Evolutionary conservation across 2,329 filamentous ascomycete genomes (phyloP).

Genomic region (Sporothrix phasma): DNA sequence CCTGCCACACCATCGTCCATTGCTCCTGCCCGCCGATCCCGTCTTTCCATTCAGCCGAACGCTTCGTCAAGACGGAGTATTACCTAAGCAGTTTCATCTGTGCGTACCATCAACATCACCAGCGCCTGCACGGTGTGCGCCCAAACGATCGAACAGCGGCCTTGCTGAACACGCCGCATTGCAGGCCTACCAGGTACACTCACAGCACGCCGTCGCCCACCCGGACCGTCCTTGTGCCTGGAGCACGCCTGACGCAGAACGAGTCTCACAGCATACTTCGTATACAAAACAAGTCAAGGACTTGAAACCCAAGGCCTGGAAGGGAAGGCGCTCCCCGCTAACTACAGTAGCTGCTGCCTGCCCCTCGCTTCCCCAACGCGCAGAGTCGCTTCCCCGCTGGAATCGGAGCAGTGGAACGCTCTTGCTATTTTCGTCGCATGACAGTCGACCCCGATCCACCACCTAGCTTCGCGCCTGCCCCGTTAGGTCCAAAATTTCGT

Average conservation of each 20-base stretch:
- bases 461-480: background rate
- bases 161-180: background rate
- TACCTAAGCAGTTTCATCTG: background rate
- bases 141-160: too few species aligned
- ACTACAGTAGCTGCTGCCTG: constrained; percentile 2
- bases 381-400: background rate
- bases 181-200: background rate
- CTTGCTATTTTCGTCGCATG: constrained; percentile 12
- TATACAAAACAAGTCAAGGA: background rate
- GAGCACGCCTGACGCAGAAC: background rate
- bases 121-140: too few species aligned
- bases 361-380: background rate
- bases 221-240: background rate
- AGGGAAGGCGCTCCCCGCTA: background rate
- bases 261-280: background rate
- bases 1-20: background rate
- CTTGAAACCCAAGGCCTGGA: background rate
- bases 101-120: background rate
- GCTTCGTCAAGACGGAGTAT: background rate
- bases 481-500: constrained; percentile 6
- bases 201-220: background rate
- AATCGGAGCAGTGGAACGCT: constrained; percentile 11
- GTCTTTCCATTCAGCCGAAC: background rate
- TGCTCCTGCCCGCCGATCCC: background rate
- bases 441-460: background rate